Evolutionary conservation across 2,329 filamentous ascomycete genomes (phyloP), one percentile per base, ranked within the genome.

Genomic region (Periconia digitata): DNA sequence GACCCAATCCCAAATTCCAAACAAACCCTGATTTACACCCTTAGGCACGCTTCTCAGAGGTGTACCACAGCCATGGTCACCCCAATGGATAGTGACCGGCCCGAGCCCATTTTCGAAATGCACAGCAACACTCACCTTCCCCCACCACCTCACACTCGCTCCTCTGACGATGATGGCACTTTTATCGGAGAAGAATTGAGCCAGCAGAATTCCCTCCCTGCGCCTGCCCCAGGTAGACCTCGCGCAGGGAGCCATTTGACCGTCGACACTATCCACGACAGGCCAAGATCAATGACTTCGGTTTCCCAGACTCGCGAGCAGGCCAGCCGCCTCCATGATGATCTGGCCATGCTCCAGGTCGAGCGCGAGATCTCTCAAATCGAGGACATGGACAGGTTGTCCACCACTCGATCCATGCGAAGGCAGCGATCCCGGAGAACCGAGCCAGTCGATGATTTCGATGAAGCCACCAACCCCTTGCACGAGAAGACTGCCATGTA

Each of bases 401-500:
- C 68, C 1, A 60, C 65, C 35, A 66, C 65, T 4, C 72, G 68
- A 21, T 80, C 80, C 2, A 72, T 83, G 34, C 72, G 74, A 49
- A 75, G 76, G 13, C 76, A 79, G 3, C 74, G 81, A 40, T 83
- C 80, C 5, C 76, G 77, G 35, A 72, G 76, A 8, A 73, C 77
- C 1, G 82, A 86, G 17, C 77, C 79, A 2, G 71, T 86, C 3
- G 85, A 87, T 60, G 85, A 87, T 45, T 86, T 87, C 56, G 84
- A 86, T 54, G 76, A 79, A 39, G 81, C 82, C 18, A 88, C 85
- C 3, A 87, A 86, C 44, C 85, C 86, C 0, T 72, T 88, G 27
- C 85, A 89, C 59, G 84, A 88, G 63, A 82, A 83, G 60, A 77
- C 84, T 1, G 79, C 82, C 34, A 72, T 84, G 39, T 89, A 87